A percentile compares a stretch with the other conserved stretches of the same genome.
phyloP scores from a whole-genome alignment of 1,284 basidiomycete genomes.

The Leccinum ponderosum region DNA sequence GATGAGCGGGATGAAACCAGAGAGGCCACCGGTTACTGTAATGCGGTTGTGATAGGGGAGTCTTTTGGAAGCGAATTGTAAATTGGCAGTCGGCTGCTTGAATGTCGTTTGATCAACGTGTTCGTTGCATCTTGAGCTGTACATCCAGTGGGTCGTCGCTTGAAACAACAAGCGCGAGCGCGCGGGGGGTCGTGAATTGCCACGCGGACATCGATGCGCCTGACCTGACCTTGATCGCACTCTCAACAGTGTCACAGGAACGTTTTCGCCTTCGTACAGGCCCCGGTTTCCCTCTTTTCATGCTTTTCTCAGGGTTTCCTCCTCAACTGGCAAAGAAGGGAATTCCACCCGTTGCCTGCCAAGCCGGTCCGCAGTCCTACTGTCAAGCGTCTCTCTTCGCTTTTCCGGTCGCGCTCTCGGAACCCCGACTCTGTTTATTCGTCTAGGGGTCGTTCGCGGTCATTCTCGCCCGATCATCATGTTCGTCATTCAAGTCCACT shows the following conservation, averaged over 20 bases:
- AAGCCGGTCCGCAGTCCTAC: slow-evolving; percentile 32
- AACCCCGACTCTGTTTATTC: slow-evolving; percentile 68
- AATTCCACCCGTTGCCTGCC: slow-evolving; percentile 38
- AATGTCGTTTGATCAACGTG: too few relatives aligned
- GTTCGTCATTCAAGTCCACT: slow-evolving; percentile 50
- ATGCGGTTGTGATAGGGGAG: too few relatives aligned
- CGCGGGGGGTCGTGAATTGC: too few relatives aligned
- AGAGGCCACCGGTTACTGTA: too few relatives aligned
- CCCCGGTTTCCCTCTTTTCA: neutral
- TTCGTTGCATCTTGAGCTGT: too few relatives aligned
- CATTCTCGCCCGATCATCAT: slow-evolving; percentile 55
- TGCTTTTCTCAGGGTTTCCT: slow-evolving; percentile 1
- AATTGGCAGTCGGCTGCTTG: neutral
- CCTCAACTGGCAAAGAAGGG: slow-evolving; percentile 53
- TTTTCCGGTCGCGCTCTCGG: slow-evolving; percentile 55
- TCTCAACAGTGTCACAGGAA: too few relatives aligned
- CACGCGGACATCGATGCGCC: too few relatives aligned
- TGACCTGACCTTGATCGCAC: too few relatives aligned
- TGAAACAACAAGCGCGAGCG: too few relatives aligned
- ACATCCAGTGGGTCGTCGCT: too few relatives aligned
- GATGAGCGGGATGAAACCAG: neutral
- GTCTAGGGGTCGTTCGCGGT: slow-evolving; percentile 62
- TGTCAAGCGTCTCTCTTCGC: slow-evolving; percentile 39
- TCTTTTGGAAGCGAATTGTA: neutral
- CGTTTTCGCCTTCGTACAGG: too few relatives aligned